Evolutionary conservation across 257 asterid species (phyloP), one percentile per base, ranked within the genome.

Genomic region (Scutellaria galericulata): DNA sequence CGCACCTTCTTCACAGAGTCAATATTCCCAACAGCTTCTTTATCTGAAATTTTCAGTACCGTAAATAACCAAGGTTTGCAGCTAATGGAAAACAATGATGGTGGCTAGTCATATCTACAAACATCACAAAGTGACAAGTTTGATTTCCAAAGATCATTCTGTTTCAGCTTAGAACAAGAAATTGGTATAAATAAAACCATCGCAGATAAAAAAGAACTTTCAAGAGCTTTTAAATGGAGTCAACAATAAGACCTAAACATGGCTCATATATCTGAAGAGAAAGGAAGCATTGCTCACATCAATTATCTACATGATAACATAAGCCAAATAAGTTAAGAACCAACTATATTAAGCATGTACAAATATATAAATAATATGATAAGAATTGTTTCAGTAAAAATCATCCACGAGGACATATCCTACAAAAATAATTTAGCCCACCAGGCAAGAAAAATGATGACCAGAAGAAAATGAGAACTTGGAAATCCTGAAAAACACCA

Each of bases 1-100:
- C 97, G 90, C 58, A 76, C 87, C 85, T 85, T 90, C 85, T 93
- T 93, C 24, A 44, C 78, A 22, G 77, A n/a, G 50, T 86, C 96
- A 84, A 76, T 81, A 81, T 77, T 77, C 75, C 75, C 81, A 64
- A 68, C 80, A 31, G 72, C 75, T 78, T 75, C 84, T 75, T 85
- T 76, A 69, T 83, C 98, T 90, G 90, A 39, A 75, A 77, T 7
- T 47, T 52, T 61, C 27, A 44, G 46, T 37, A 79, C 27, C 47
- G 63, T 57, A 41, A 31, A 64, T 44, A n/a, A 71, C 50, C 67
- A 67, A 22, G 41, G 39, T 44, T 62, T 46, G 70, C 62, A 40
- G 57, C 8, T 52, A 24, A 64, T 15, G 22, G 42, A 64, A 56
- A 64, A 20, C 46, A 5, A 60, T 22, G 55, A n/a, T 1, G 5